Percentiles rank a stretch among this genome's conserved stretches.
Evolutionary conservation across 106 monocot genomes (phyloP).

Genomic region (Narthecium ossifragum): DNA sequence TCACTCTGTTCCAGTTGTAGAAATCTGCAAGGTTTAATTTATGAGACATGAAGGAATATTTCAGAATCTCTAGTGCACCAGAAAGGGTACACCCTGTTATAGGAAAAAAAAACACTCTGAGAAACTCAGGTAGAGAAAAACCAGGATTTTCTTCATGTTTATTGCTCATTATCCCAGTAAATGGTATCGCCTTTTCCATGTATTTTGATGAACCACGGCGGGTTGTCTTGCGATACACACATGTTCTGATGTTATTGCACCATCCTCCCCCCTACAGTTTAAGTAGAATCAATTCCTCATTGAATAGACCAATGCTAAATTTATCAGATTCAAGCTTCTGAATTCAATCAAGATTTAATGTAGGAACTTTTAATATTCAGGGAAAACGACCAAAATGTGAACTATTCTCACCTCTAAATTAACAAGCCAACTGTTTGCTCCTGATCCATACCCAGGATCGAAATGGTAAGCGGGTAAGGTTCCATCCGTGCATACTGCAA

Average conservation of each 20-base stretch:
- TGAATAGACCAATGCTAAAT: background rate
- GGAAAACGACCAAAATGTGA: background rate
- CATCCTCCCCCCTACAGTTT: conserved; percentile 58
- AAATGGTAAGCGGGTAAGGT: conserved; percentile 70
- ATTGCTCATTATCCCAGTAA: conserved; percentile 58
- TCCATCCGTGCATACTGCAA: conserved; percentile 75
- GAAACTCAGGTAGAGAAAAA: background rate
- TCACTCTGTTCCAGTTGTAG: conserved; percentile 66
- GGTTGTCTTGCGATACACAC: conserved; percentile 39
- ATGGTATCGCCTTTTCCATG: conserved; percentile 45
- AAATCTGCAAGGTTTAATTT: conserved; percentile 24
- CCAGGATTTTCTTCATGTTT: conserved; percentile 60
- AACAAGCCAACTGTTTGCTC: conserved; percentile 68
- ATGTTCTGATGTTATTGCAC: conserved; percentile 41
- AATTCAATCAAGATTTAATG: background rate
- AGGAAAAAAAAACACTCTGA: background rate
- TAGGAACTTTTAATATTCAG: background rate
- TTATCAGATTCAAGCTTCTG: background rate
- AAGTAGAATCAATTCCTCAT: background rate
- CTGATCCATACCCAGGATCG: conserved; percentile 70
- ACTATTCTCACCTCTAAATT: conserved; percentile 55
- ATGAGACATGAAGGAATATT: background rate
- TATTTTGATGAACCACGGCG: conserved; percentile 52
- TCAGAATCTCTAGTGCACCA: too few relatives aligned
- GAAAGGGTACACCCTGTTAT: too few relatives aligned